A percentile compares a stretch with the other conserved stretches of the same genome.
Conservation (phyloP, 352 stramenopile species). For the Thalassiosira livingstoniorum region DNA sequence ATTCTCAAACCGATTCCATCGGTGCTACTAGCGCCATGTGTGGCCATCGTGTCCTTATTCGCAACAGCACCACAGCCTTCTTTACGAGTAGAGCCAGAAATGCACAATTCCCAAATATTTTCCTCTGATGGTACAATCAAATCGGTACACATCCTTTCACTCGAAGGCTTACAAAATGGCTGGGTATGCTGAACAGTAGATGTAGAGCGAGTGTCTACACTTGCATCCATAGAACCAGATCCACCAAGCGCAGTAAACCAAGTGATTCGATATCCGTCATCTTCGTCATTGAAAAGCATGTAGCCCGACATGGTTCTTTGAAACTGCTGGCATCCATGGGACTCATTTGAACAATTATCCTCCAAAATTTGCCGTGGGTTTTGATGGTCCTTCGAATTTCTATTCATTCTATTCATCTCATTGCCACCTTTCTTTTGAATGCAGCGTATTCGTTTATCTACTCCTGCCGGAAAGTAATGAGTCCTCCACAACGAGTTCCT, state of each 20-base stretch:
- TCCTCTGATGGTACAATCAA: slow-evolving; percentile 31
- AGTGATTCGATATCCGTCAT: slow-evolving; percentile 76
- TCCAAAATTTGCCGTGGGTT: not conserved
- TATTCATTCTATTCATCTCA: slow-evolving; percentile 1
- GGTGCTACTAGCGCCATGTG: not conserved
- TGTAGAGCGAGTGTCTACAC: too few species aligned
- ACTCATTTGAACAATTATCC: not conserved
- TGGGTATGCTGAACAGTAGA: too few species aligned
- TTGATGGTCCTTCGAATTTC: not conserved
- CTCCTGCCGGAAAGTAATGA: slow-evolving; percentile 45
- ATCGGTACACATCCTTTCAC: too few species aligned
- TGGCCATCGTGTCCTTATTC: slow-evolving; percentile 25
- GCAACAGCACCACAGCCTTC: too few species aligned
- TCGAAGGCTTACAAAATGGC: too few species aligned
- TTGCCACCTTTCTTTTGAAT: too few species aligned
- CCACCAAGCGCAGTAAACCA: slow-evolving; percentile 49
- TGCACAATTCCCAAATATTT: slow-evolving; percentile 45
- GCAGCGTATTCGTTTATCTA: too few species aligned
- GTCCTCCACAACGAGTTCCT: slow-evolving; percentile 69
- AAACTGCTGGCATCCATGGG: slow-evolving; percentile 25
- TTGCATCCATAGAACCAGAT: not conserved
- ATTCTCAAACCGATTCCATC: slow-evolving; percentile 31
- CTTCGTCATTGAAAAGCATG: slow-evolving; percentile 77
- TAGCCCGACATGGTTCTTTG: slow-evolving; percentile 44
- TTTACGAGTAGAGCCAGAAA: slow-evolving; percentile 33